Evolutionary conservation across 352 stramenopile species (phyloP), one percentile per base, ranked within the genome.

Genomic region (Hyaloperonospora arabidopsidis): DNA sequence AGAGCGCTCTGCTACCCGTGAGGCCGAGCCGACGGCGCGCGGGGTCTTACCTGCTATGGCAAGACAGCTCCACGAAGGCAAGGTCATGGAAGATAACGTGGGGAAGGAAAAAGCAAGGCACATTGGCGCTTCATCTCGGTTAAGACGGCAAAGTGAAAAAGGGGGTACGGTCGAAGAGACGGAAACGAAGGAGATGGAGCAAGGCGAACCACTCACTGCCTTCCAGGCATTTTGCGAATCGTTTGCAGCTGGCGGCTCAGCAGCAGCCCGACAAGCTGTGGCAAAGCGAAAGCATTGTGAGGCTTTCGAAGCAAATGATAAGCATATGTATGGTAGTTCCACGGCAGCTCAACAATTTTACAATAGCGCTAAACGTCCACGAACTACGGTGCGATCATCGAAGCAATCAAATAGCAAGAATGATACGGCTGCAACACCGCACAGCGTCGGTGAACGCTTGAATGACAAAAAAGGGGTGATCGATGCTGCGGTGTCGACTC

Each of bases 151-250:
- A 45, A 18, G 51, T 32, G 41, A 59, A 44, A 13, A 32, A 12
- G 23, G 36, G 3, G 34, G 13, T 5, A 35, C 29, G 25, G 45
- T 60, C 14, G 44, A 58, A 35, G 29, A 53, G 4, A 40, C 59
- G 43, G 36, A 68, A 18, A 60, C 41, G 6, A 59, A 65, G 25
- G 54, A 54, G 6, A 44, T 41, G 1, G 48, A 57, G 29, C 41
- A 36, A 50, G 32, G 2, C 38, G 45, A 53, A 39, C 22, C 28
- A 17, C 35, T 45, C 12, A 46, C 61, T 17, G 54, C 61, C 55
- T 73, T 73, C 40, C 46, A 67, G 25, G 54, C 50, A 32, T 73
- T 70, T 59, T 73, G 65, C 23, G 53, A 53, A 45, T 65, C 61
- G n/a, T 73, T 73, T 55, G 65, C 43, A 49, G 19, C 29, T 15